phyloP scores from a whole-genome alignment of 1,284 basidiomycete species.

The Salmacisia buchloeana region DNA sequence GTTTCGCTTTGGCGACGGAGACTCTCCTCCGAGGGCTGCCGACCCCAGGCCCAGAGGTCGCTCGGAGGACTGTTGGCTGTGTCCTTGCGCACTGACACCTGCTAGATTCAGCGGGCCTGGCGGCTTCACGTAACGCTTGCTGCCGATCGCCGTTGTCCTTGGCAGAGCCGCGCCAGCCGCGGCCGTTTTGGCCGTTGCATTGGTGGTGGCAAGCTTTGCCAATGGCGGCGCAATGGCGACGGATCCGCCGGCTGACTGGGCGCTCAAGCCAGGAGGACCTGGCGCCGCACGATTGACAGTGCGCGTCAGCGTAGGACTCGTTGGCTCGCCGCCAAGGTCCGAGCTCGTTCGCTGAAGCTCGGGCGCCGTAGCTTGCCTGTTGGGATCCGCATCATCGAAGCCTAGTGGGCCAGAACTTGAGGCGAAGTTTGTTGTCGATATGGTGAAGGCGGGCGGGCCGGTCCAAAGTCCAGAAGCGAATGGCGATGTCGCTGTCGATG shows the following conservation, averaged over 20 bases:
- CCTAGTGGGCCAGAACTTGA: neutral
- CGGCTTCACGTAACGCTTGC: neutral
- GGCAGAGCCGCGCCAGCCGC: neutral
- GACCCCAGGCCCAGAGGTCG: no score
- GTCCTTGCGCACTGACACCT: no score
- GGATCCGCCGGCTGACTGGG: no score
- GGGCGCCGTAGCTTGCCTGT: neutral
- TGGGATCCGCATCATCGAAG: neutral
- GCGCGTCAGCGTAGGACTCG: no score
- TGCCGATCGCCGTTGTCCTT: neutral
- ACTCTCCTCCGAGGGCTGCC: neutral
- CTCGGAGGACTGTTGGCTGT: no score
- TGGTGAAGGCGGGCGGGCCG: neutral
- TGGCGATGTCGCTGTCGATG: neutral
- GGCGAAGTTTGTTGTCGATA: neutral
- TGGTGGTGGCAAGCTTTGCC: neutral
- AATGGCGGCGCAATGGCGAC: conserved; percentile 3
- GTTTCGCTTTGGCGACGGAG: neutral
- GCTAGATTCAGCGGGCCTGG: no score
- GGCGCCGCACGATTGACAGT: no score
- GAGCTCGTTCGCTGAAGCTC: neutral
- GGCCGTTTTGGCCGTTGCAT: neutral
- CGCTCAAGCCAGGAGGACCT: no score
- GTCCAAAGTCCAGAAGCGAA: neutral
- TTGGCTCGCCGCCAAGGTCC: neutral